phyloP scores from a whole-genome alignment of 164 flowering plant species.

The Magnolia sinica region DNA sequence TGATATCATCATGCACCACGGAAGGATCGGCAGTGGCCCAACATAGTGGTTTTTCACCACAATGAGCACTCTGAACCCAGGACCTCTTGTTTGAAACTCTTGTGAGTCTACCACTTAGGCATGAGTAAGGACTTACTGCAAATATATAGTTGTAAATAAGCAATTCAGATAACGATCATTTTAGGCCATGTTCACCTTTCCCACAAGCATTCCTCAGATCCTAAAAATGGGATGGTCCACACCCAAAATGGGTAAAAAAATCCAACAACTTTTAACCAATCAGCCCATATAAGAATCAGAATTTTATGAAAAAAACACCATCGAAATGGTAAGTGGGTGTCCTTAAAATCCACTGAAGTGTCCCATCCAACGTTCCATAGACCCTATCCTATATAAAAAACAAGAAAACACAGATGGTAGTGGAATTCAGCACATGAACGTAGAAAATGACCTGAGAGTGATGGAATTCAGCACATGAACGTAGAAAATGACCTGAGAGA shows the following conservation, averaged over 20 bases:
- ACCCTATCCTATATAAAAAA: neutral
- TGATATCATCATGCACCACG: too few relatives aligned
- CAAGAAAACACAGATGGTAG: neutral
- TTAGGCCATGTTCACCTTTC: too few relatives aligned
- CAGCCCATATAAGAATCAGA: neutral
- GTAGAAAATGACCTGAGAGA: constrained; percentile 24
- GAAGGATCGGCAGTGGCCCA: too few relatives aligned
- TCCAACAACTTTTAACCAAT: neutral
- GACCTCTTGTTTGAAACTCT: too few relatives aligned
- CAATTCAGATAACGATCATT: too few relatives aligned
- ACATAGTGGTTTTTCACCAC: too few relatives aligned
- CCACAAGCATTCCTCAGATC: too few relatives aligned
- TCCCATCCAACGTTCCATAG: neutral
- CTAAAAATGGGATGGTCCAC: neutral
- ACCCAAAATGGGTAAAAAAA: neutral
- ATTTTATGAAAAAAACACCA: neutral
- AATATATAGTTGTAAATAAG: too few relatives aligned
- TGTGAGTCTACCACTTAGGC: too few relatives aligned
- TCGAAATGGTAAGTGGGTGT: neutral
- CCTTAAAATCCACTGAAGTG: neutral
- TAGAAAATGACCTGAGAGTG: constrained; percentile 23
- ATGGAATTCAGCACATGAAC: constrained; percentile 13
- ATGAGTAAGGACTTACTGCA: too few relatives aligned
- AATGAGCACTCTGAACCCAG: too few relatives aligned
- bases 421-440: constrained; percentile 16